Base-by-base conservation (phyloP, 2,329 filamentous ascomycete species). In the Penicillium palitans region DNA sequence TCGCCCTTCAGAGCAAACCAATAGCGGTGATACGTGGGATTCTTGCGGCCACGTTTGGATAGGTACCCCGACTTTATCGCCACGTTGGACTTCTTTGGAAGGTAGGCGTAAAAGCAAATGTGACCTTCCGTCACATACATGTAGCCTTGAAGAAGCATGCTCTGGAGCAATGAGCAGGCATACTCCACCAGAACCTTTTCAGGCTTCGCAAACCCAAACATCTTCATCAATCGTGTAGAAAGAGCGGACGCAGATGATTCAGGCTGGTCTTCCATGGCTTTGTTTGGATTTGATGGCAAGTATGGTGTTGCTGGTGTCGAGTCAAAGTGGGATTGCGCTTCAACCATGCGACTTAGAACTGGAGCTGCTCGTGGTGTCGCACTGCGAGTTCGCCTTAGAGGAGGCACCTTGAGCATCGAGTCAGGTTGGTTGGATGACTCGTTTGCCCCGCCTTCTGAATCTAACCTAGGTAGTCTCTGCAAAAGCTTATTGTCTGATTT, bases 1-100 rank as follows among this genome's bases (percentile, higher is more conserved):
- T 97, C 92, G 24, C 91, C 93, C 72, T 96, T 96, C 44, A 99
- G 79, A 6, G 89, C 86, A 72, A 97, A 97, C 91, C 93, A 98
- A 74, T 93, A 96, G 41, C 93, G 87, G 69, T 88, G 90, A 76
- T 92, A 98, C 65, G 88, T 90, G 47, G 90, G 90, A 71, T 93
- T 96, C 47, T 91, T 88, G 69, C 90, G 90, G 58, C 95, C 93
- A 59, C 90, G 90, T 76, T 98, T 98, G 56, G 86, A 87, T 2
- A 99, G 80, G 70, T 93, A 91, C 1, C 95, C 93, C 1, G 92
- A 93, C 76, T 96, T 98, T 64, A 88, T 84, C 19, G 90, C 84
- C 55, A 87, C 83, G 66, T 90, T 86, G 52, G 89, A 86, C 81
- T 95, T 96, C 80, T 93, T 96, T 7, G 92, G 92, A n/a, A 98